phyloP scores from a whole-genome alignment of 257 asterid genomes.

The Misopates orontium region DNA sequence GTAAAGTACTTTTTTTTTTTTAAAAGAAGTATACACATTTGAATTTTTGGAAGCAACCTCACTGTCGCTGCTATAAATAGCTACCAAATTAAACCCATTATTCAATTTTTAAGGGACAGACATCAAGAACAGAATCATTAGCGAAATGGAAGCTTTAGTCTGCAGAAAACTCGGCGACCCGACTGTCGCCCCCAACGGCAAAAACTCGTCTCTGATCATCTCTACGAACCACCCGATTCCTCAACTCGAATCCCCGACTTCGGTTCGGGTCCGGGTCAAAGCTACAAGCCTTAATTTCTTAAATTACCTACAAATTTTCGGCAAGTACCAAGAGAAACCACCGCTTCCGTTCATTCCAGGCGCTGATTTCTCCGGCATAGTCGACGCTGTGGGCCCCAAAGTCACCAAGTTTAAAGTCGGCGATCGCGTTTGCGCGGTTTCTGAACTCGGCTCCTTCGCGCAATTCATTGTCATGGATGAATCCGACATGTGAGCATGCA shows the following conservation, averaged over 20 bases:
- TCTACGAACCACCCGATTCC: constrained; percentile 64
- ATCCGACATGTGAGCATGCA: constrained; percentile 57
- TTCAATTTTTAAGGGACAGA: too few species aligned
- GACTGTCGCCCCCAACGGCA: constrained; percentile 48
- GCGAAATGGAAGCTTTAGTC: constrained; percentile 85
- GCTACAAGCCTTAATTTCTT: constrained; percentile 93
- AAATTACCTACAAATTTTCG: constrained; percentile 79
- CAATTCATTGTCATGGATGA: constrained; percentile 79
- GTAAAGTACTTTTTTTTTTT: too few species aligned
- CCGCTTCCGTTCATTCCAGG: constrained; percentile 88
- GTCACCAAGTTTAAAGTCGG: constrained; percentile 84
- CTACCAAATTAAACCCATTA: too few species aligned
- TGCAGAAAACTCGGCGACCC: constrained; percentile 89
- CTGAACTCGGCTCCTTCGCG: constrained; percentile 78
- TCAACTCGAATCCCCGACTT: constrained; percentile 54
- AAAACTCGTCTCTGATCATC: constrained; percentile 54
- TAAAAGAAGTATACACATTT: too few species aligned
- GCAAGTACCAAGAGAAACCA: constrained; percentile 91
- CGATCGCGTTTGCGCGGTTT: constrained; percentile 70
- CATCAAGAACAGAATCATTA: too few species aligned
- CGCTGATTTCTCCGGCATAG: constrained; percentile 84
- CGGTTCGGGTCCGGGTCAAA: constrained; percentile 72
- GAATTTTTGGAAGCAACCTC: too few species aligned
- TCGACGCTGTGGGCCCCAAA: constrained; percentile 61
- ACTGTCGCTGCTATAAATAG: too few species aligned